Evolutionary conservation across 140 eudicot species (phyloP).

Genomic region (Anethum foeniculum): DNA sequence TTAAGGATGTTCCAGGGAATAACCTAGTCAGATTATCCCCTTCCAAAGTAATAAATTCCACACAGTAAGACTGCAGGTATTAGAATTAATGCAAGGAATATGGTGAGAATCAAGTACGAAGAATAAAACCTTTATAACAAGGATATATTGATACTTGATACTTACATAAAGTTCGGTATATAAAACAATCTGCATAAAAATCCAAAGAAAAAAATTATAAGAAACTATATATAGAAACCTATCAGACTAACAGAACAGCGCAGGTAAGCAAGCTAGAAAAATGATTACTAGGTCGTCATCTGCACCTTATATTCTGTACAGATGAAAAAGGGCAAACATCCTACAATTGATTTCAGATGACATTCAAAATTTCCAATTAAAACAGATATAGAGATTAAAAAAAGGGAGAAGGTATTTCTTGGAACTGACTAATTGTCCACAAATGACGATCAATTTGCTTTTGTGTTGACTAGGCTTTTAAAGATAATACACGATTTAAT

Average conservation of each 20-base stretch:
- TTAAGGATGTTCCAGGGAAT: constrained; percentile 59
- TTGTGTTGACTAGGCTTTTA: not conserved
- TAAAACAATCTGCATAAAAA: constrained; percentile 67
- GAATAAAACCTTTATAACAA: not conserved
- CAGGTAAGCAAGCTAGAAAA: not conserved
- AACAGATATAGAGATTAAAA: not conserved
- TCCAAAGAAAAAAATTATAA: not conserved
- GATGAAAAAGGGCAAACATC: not conserved
- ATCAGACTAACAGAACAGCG: not conserved
- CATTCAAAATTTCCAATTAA: not conserved
- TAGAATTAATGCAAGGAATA: constrained; percentile 3
- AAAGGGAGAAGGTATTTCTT: not conserved
- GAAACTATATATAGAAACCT: not conserved
- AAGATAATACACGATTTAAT: not conserved
- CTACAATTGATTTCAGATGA: not conserved
- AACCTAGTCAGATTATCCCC: constrained; percentile 73
- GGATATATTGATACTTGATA: constrained; percentile 32
- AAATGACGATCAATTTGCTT: not conserved
- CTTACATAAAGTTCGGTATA: constrained; percentile 92
- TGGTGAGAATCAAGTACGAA: constrained; percentile 9
- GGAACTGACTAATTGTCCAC: not conserved
- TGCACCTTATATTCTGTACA: not conserved
- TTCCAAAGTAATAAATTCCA: constrained; percentile 83
- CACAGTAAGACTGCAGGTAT: constrained; percentile 68
- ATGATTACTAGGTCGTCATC: not conserved